phyloP scores from a whole-genome alignment of 1,284 basidiomycete genomes.

The Xanthoconium separans region DNA sequence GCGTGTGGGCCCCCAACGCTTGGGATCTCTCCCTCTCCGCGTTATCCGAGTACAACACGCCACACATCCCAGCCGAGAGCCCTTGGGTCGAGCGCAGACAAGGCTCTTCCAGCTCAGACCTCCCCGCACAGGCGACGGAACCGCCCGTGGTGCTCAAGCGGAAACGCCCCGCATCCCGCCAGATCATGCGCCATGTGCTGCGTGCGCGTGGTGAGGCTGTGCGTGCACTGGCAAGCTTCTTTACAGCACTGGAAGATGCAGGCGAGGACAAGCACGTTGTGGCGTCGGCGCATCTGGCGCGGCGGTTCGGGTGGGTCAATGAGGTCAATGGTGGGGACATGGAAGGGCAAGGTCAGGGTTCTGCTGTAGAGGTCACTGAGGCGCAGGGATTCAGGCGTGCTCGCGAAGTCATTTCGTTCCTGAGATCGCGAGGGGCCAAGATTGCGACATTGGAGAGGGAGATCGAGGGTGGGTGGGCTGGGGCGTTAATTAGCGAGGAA shows the following conservation, averaged over 20 bases:
- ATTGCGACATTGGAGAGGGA: slow-evolving; percentile 49
- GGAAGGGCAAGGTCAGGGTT: slow-evolving; percentile 29
- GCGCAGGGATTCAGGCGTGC: slow-evolving; percentile 56
- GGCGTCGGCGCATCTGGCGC: slow-evolving; percentile 63
- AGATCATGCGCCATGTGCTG: slow-evolving; percentile 83
- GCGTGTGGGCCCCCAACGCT: slow-evolving; percentile 82
- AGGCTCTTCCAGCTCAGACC: slow-evolving; percentile 30
- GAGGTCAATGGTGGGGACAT: slow-evolving; percentile 19
- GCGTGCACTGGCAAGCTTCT: slow-evolving; percentile 67
- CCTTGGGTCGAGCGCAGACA: slow-evolving; percentile 61
- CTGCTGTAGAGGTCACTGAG: slow-evolving; percentile 17
- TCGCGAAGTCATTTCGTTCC: slow-evolving; percentile 61
- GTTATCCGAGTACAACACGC: slow-evolving; percentile 73
- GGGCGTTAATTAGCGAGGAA: slow-evolving; percentile 57
- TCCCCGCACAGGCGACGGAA: slow-evolving; percentile 32
- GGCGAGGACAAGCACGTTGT: slow-evolving; percentile 47
- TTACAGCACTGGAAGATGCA: slow-evolving; percentile 61
- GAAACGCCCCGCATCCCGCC: slow-evolving; percentile 69
- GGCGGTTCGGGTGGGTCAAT: slow-evolving; percentile 48
- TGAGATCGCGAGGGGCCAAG: slow-evolving; percentile 63
- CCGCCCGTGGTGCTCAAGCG: slow-evolving; percentile 42
- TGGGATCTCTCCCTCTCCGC: slow-evolving; percentile 74
- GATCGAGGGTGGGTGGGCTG: slow-evolving; percentile 61
- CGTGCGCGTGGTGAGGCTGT: slow-evolving; percentile 78
- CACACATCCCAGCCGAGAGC: slow-evolving; percentile 61